Evolutionary conservation across 805 yeast species (phyloP), one percentile per base, ranked within the genome.

Genomic region (Monosporozyma unispora): DNA sequence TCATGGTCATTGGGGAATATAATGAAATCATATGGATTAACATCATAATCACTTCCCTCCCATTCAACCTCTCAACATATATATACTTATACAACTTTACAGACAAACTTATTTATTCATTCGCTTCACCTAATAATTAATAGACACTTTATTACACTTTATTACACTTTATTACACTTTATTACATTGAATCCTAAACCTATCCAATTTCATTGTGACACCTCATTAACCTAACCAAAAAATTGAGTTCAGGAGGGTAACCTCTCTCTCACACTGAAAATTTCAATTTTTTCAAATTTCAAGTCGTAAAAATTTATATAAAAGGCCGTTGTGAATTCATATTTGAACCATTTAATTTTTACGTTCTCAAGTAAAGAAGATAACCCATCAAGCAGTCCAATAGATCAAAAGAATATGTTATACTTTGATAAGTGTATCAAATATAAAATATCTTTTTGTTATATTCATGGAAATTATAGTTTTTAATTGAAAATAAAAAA

Each of bases 1-100:
- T 54, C 55, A 49, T 62, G 40, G 47, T 21, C 44, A 3, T 60
- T 58, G 60, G 60, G 62, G 58, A 59, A 59, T 62, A 59, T 62
- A 54, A 60, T 58, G 62, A 52, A 39, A 39, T 21, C 21, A 11
- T 39, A 39, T 14, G 42, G 42, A 6, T 35, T 35, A n/a, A n/a
- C 35, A 28, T 28, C 33, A 14, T 28, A 28, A 14, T 3, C 7
- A 12, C 16, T 7, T 18, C 7, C 7, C 21, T 16, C 22, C 22
- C 12, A 11, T 4, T 21, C 42, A 3, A n/a, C 3, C 42, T 21
- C 27, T n/a, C 14, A 27, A 25, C 16, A 37, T 37, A 37, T 18
- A 37, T 19, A 37, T 8, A 16, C 11, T 21, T 21, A 39, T 5
- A 21, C 10, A 21, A 39, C 39, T 16, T n/a, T 33, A 33, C n/a